A percentile compares a stretch with the other conserved stretches of the same genome.
Conservation (phyloP, 441 rosid genomes). For the Aleurites moluccanus region DNA sequence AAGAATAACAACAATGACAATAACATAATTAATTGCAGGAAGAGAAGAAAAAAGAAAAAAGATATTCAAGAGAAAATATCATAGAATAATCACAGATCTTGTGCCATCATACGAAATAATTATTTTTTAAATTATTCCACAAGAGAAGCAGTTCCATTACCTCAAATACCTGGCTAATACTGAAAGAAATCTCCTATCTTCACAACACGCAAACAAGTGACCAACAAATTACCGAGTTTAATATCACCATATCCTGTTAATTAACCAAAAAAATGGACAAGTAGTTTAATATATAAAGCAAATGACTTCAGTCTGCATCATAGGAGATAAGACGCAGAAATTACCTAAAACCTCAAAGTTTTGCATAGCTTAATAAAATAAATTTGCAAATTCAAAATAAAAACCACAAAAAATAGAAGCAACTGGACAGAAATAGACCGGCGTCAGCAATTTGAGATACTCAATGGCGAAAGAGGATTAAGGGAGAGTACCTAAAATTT, state of each 20-base stretch:
- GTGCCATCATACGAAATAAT: neutral
- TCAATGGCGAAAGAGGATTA: too few relatives aligned
- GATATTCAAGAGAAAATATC: neutral
- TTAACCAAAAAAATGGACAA: constrained; percentile 3
- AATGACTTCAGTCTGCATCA: neutral
- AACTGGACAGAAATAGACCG: too few relatives aligned
- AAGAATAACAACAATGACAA: neutral
- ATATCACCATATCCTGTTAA: constrained; percentile 89
- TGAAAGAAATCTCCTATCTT: constrained; percentile 97
- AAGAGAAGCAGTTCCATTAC: too few relatives aligned
- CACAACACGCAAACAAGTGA: constrained; percentile 66
- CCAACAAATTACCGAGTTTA: constrained; percentile 90
- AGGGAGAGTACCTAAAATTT: too few relatives aligned
- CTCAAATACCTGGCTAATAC: constrained; percentile 97
- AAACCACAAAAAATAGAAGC: too few relatives aligned
- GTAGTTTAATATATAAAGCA: neutral
- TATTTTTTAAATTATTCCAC: neutral
- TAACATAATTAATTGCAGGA: neutral
- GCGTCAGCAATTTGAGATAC: too few relatives aligned
- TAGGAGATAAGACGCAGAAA: too few relatives aligned
- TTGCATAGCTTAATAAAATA: too few relatives aligned
- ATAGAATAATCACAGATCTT: neutral
- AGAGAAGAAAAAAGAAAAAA: neutral
- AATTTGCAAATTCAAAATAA: too few relatives aligned
- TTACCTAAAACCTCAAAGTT: too few relatives aligned